A percentile compares a stretch with the other conserved stretches of the same genome.
phyloP scores from a whole-genome alignment of 1,284 basidiomycete species.

The Tranzscheliella williamsii region DNA sequence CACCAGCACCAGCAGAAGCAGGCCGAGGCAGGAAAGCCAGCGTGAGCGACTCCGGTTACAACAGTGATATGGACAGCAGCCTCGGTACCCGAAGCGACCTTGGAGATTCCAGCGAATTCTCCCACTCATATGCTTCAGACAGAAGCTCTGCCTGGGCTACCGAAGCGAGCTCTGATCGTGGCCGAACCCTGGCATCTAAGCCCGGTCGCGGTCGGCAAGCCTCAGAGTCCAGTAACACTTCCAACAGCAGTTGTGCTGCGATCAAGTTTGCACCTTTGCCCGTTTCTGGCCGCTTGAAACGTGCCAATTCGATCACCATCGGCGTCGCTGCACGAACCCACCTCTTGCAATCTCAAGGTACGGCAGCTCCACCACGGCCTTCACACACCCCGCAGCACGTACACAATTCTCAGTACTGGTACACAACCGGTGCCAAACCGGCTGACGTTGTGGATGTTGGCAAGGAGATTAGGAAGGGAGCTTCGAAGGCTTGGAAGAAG shows the following conservation, averaged over 20 bases:
- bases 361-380: conserved; percentile 21
- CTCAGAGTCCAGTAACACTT: conserved; percentile 20
- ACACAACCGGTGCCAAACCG: conserved; percentile 7
- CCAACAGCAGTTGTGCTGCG: conserved; percentile 26
- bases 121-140: conserved; percentile 13
- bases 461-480: conserved; percentile 45
- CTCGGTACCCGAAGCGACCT: conserved; percentile 16
- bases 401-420: conserved; percentile 34
- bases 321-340: conserved; percentile 55
- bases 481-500: conserved; percentile 40
- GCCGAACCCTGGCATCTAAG: not conserved
- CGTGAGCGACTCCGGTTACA: conserved; percentile 30
- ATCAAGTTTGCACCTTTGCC: conserved; percentile 55
- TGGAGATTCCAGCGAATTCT: conserved; percentile 8
- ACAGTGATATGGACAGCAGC: conserved; percentile 26
- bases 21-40: conserved; percentile 1
- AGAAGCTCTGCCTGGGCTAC: conserved; percentile 10
- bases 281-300: conserved; percentile 42
- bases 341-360: conserved; percentile 50
- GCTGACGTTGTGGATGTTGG: conserved; percentile 49
- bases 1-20: not conserved
- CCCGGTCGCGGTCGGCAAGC: conserved; percentile 9
- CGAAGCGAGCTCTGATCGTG: conserved; percentile 7
- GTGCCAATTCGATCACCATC: conserved; percentile 57
- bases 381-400: conserved; percentile 20